Evolutionary conservation across 2,329 filamentous ascomycete species (phyloP).

Genomic region (Zasmidium angulare): DNA sequence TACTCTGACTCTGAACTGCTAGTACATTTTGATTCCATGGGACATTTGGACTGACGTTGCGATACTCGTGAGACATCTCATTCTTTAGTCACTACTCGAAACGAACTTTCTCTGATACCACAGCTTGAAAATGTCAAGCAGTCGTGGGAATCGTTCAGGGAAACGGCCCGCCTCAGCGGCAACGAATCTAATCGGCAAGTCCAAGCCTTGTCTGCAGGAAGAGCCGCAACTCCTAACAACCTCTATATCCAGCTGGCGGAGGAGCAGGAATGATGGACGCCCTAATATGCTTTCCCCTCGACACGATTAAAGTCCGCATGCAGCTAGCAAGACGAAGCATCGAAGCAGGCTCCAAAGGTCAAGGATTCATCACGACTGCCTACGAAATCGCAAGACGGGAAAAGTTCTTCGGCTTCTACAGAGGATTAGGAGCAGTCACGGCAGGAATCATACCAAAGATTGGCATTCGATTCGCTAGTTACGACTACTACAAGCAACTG

Average conservation of each 20-base stretch:
- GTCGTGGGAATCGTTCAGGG: too few relatives aligned
- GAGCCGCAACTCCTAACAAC: neutral
- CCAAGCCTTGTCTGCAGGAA: conserved; percentile 24
- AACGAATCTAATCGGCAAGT: conserved; percentile 80
- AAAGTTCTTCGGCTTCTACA: conserved; percentile 91
- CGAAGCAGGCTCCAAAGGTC: conserved; percentile 74
- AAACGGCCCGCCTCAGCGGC: conserved; percentile 60
- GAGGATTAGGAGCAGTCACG: conserved; percentile 93
- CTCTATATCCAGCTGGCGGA: conserved; percentile 69
- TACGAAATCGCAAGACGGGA: conserved; percentile 83
- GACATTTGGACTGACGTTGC: too few relatives aligned
- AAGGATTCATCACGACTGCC: conserved; percentile 86
- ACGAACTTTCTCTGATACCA: too few relatives aligned
- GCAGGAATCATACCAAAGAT: conserved; percentile 98
- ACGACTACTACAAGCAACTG: conserved; percentile 89
- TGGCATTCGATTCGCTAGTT: conserved; percentile 98
- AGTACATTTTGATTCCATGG: too few relatives aligned
- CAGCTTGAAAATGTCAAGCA: too few relatives aligned
- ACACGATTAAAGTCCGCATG: conserved; percentile 99
- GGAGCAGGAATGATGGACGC: conserved; percentile 99
- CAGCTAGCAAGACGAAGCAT: conserved; percentile 87
- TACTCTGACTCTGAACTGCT: too few relatives aligned
- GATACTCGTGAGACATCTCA: too few relatives aligned
- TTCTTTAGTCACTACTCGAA: too few relatives aligned
- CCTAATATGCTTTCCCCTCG: conserved; percentile 88